Evolutionary conservation across 2,329 filamentous ascomycete species (phyloP), one percentile per base, ranked within the genome.

Genomic region (Hypoxylon sp.): DNA sequence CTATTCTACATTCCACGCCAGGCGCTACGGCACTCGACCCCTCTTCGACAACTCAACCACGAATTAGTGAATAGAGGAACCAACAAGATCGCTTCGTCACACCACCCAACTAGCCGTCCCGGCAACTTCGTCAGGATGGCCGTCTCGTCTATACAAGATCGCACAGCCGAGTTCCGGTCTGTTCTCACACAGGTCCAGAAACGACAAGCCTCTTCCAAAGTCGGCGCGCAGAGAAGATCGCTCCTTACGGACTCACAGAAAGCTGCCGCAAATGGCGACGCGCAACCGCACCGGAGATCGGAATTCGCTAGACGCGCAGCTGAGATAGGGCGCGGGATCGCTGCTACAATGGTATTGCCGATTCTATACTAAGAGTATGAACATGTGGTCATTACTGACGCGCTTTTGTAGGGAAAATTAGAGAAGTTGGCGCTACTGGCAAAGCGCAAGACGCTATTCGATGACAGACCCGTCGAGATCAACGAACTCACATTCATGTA

Each of bases 391-490:
- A 3, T 48, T 39, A 26, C 52, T 66, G 33, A 66, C 53, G 14
- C 31, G 53, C 11, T 44, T 57, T 6, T 3, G 14, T 35, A 66
- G 63, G 94, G 90, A 62, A 99, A 98, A 82, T 84, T 99, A 76
- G 94, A 98, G 82, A 93, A 97, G 80, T 84, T 99, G 72, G 95
- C 94, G 67, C 93, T 97, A 80, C 84, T 99, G 78, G 96, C 96
- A n/a, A 95, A 94, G 81, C 90, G 95, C 77, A 97, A 97, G 82
- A 97, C 96, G 9, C 90, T 99, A 47, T 99, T 99, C 79, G 96
- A 99, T 80, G 96, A 99, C 83, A 90, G 93, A 78, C 94, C 96
- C 0, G 93, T 98, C 61, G 96, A 99, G 82, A 98, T 98, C 80
- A 96, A 96, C 80, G 94, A 98, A 81, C 89, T 98, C 79, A 98